Base-by-base conservation (phyloP, 1,139 yeast genomes). In the Geotrichum phurueaensis region DNA sequence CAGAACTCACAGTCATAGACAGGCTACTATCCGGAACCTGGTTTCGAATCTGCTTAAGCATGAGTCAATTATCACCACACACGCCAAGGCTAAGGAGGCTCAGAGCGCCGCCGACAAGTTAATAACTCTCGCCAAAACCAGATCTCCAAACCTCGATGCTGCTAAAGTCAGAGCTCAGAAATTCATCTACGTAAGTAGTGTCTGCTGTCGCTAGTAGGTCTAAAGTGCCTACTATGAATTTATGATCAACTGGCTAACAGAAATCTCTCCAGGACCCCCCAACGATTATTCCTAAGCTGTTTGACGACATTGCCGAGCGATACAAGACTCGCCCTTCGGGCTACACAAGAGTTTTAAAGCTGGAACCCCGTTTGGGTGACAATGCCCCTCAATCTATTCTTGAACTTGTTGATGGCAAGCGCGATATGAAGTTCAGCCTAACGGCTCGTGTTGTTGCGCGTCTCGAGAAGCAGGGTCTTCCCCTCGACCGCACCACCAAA, bases 341-440 rank as follows among this genome's bases (percentile, higher is more conserved):
- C 1, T 94, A 86, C 76, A 91, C 98, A 15, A 82, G 99, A 66
- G 84, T 92, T 62, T 77, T 92, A 66, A 85, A 84, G 68, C 78
- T 95, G 65, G 98, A 94, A 73, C 91, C 95, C 39, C 81, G 99
- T 68, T 75, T 87, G 59, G 95, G 94, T 66, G 99, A 95, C 72
- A 87, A 86, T 65, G 97, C 98, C 0, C 94, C 95, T 25, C 94
- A 89, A 80, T 86, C 96, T 1, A 86, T 94, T 18, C 73, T 95
- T 60, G 99, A 95, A 74, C 78, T 95, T 59, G 96, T 94, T 1
- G 97, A 89, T 67, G 85, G 87, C 13, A 82, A 82, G 36, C 81
- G 84, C 66, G 96, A 90, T 70, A 81, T 89, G 78, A 84, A 86
- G 68, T 82, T 85, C 66, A 88, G 96, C 84, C 78, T 84, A 70